These are phyloP conservation scores for Cladosporium velox DNA, from an alignment of 2,329 filamentous ascomycete species.

Conservation along the genomic window DNA sequence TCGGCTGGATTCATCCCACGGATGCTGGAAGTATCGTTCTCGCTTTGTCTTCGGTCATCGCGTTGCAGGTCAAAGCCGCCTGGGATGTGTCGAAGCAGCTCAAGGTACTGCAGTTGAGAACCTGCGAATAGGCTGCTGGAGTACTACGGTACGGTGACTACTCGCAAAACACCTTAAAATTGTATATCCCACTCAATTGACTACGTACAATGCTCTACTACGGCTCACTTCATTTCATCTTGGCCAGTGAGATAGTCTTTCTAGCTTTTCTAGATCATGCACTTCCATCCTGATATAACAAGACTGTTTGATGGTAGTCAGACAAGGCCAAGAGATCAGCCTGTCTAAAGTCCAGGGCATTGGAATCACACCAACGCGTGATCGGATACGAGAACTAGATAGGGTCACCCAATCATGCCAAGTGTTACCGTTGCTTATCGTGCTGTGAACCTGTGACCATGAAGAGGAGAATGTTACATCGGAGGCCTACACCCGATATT, in stretches of 20 bases:
- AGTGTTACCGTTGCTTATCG: neutral
- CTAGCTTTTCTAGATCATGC: neutral
- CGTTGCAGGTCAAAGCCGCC: neutral
- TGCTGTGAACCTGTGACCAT: neutral
- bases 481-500: neutral
- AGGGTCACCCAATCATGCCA: neutral
- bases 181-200: neutral
- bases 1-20: conserved; percentile 11
- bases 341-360: neutral
- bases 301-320: neutral
- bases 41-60: neutral
- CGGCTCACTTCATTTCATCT: neutral
- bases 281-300: neutral
- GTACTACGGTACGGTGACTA: neutral
- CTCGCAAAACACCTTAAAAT: neutral
- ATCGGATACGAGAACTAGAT: neutral
- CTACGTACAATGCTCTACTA: neutral
- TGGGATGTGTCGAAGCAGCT: conserved; percentile 25
- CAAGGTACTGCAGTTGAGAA: conserved; percentile 17
- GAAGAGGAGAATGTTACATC: neutral
- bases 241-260: neutral
- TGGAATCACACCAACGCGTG: neutral
- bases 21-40: conserved; percentile 3
- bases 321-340: neutral
- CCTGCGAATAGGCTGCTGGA: neutral